Evolutionary conservation across 1,284 basidiomycete species (phyloP), one percentile per base, ranked within the genome.

Genomic region (Flammula alnicola): DNA sequence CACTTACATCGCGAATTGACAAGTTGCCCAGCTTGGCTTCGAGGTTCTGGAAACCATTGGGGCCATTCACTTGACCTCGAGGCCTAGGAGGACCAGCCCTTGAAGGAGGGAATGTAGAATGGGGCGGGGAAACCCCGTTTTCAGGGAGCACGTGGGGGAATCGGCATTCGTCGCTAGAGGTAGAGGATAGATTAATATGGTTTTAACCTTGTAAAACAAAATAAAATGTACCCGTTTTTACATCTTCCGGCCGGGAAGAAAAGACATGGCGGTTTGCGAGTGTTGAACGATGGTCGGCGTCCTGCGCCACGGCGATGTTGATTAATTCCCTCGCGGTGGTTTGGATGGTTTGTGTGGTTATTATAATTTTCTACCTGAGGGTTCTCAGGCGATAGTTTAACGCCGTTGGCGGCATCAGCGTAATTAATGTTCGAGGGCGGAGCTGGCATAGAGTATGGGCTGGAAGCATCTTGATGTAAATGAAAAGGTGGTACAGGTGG

Each of bases 201-300:
- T 48, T 37, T 27, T 29, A 50, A 25, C 45, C 14, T 47, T 47
- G 33, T 32, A 42, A 22, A 30, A 52, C 23, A 30, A 48, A 49
- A 44, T 55, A 49, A 51, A 17, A 74, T 83, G 55, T 71, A 87
- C 87, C 88, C 89, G 62, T 92, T 92, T 71, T 87, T 90, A 73
- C 89, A 92, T 61, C 84, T 77, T 57, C 90, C 90, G 45, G 84
- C 71, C 11, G 89, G 90, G 77, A 85, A 92, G 75, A 92, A 92
- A 41, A 90, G 67, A 63, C 90, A 92, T 8, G 88, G 80, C 20
- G 88, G 88, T 62, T 86, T 89, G 33, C 82, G 74, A 36, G 74
- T 74, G 25, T 74, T 78, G 54, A 85, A 82, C 12, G 86, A 83
- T 10, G 77, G 70, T 46, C 83, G 76, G 22, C 85, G 81, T 51